Evolutionary conservation across 495 filamentous ascomycete species (phyloP).

Genomic region (Aspergillus nanangensis): DNA sequence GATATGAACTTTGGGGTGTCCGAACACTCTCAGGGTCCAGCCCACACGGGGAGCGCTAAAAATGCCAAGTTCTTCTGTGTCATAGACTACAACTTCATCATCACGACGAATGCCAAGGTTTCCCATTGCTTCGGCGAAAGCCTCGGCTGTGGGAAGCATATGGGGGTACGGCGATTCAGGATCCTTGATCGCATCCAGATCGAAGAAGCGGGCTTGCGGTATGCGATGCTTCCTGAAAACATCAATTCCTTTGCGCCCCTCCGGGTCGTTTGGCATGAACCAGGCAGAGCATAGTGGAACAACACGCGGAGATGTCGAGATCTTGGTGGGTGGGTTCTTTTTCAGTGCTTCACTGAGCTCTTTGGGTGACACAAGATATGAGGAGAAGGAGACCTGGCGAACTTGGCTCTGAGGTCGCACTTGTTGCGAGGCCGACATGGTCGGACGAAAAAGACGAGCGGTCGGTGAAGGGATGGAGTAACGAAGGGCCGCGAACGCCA

Average conservation of each 20-base stretch:
- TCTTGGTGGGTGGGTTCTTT: conserved; percentile 66
- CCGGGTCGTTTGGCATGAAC: conserved; percentile 89
- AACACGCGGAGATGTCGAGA: conserved; percentile 71
- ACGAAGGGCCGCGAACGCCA: conserved; percentile 37
- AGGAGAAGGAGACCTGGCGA: conserved; percentile 56
- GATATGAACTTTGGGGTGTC: conserved; percentile 84
- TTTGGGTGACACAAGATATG: conserved; percentile 79
- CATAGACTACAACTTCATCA: conserved; percentile 90
- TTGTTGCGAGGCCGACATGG: conserved; percentile 25
- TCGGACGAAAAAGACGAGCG: conserved; percentile 27
- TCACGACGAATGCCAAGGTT: conserved; percentile 78
- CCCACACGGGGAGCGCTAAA: conserved; percentile 90
- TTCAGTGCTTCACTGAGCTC: conserved; percentile 76
- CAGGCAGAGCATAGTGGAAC: conserved; percentile 89
- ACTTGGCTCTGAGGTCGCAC: conserved; percentile 21
- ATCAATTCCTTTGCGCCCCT: conserved; percentile 68
- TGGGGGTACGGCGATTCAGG: conserved; percentile 85
- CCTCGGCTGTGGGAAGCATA: conserved; percentile 81
- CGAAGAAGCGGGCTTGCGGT: conserved; percentile 90
- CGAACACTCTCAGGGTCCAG: conserved; percentile 89
- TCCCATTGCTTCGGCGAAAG: conserved; percentile 85
- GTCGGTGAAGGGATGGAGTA: conserved; percentile 23
- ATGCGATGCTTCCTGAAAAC: conserved; percentile 76
- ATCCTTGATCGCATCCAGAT: conserved; percentile 88
- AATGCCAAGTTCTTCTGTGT: conserved; percentile 80